phyloP scores from a whole-genome alignment of 139 green algal genomes.

The Chlamydomonas incerta region DNA sequence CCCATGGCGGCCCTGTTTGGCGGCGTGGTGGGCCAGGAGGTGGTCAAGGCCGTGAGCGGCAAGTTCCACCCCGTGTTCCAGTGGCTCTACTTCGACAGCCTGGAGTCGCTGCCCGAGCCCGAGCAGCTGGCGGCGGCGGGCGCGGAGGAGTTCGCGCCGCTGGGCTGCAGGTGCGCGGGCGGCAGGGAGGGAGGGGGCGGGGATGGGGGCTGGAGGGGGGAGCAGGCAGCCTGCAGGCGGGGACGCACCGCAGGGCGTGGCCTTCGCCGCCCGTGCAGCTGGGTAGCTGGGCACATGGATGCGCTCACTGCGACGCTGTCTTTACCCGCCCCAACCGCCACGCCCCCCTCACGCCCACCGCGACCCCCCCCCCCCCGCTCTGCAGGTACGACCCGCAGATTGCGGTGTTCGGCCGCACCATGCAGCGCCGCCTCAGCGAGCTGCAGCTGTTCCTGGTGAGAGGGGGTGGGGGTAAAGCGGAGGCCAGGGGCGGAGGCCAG shows the following conservation, averaged over 20 bases:
- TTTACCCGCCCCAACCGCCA: no score
- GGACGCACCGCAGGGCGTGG: no score
- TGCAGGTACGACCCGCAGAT: constrained; percentile 91
- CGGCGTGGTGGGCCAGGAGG: constrained; percentile 96
- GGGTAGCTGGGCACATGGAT: no score
- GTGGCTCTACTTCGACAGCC: constrained; percentile 93
- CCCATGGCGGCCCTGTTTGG: constrained; percentile 96
- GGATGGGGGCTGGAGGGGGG: no score
- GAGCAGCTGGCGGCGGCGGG: constrained; percentile 41
- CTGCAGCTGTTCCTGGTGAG: constrained; percentile 93
- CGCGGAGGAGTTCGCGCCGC: constrained; percentile 71
- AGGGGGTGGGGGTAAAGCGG: no score
- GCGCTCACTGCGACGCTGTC: no score
- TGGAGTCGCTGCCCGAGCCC: constrained; percentile 79
- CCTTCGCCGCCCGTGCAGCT: no score
- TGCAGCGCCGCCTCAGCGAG: constrained; percentile 80
- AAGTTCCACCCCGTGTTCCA: constrained; percentile 98
- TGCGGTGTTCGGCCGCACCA: constrained; percentile 84
- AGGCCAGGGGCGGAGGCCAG: no score
- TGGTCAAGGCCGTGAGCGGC: constrained; percentile 94
- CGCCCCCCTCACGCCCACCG: no score
- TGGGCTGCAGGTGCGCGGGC: constrained; percentile 67
- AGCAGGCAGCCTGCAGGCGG: no score
- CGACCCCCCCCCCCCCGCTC: no score
- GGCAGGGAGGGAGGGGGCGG: neutral